Base-by-base conservation (phyloP, 2,329 filamentous ascomycete species). In the Sporothrix euskadiensis region DNA sequence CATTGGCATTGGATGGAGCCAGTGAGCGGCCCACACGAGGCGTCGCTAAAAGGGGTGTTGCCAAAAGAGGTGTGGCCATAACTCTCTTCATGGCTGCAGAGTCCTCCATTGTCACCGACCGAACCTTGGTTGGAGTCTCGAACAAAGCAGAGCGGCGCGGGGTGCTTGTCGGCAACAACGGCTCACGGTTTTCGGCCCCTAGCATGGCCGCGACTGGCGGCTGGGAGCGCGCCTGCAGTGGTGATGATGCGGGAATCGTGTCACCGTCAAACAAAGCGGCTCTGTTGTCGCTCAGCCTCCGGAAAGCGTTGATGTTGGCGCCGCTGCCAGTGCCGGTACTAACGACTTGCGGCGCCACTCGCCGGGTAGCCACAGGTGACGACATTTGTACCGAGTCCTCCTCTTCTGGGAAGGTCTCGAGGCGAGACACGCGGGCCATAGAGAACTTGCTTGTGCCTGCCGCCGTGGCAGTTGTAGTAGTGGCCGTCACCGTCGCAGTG, bases 91-190 rank as follows among this genome's bases (percentile, higher is more conserved):
- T 71, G 30, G 68, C 65, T 19, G 47, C 71, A n/a, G 14, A 39
- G 12, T 57, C 47, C n/a, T 68, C 66, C 70, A 16, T 49, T 44
- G 35, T 32, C 10, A 63, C n/a, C 10, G 73, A 61, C 70, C 74
- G 65, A 10, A 73, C 65, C 44, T 79, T 78, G 4, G 78, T 69
- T 5, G 79, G 80, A 8, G 80, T 81, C 73, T 77, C 78, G 22
- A 80, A 78, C 1, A 81, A 22, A 22, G 59, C 52, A 19, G 71
- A 30, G 9, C 44, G 30, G 71, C 39, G n/a, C 44, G 47, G 35
- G 54, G 32, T 49, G 52, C 69, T 71, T 32, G 74, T 76, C 35
- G 66, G 66, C 16, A 47, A 35, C 1, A 44, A 10, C 9, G 61
- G 9, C 22, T 47, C 61, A 12, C 61, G 61, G n/a, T 47, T 47